Base-by-base conservation (phyloP, 2,329 filamentous ascomycete species). In the Xylaria sp. region DNA sequence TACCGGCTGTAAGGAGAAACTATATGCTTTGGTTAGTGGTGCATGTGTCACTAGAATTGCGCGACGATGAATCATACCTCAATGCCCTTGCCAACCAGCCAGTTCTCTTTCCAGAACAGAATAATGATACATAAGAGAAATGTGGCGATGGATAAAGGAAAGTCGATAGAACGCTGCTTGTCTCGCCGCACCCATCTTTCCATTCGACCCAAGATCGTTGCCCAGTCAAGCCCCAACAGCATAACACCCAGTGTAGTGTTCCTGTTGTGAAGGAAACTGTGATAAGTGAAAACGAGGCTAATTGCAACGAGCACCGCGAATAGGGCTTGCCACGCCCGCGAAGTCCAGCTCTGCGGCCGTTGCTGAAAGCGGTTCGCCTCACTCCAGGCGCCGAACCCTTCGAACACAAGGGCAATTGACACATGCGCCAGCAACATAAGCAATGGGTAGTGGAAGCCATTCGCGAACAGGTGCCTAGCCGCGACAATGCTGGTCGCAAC, bases 391-490 rank as follows among this genome's bases (percentile, higher is more conserved):
- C 58, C 49, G 2, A 66, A 28, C 18, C 28, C 41, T 51, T 68
- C 62, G 12, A 73, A 13, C 7, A 63, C 28, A 10, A 73, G 62
- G 20, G 67, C 69, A 48, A 70, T 59, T 6, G 69, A 61, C 9
- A 69, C 60, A 43, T 73, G 69, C 20, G 62, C 67, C 23, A 73
- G 51, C 41, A 73, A 46, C 69, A 71, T 70, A 49, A 73, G 61
- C 67, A 71, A 60, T 25, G 71, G 71, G 43, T 73, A 73, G 63
- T 73, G 71, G 52, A 71, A 73, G 48, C 69, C 64, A 55, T 66
- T 55, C 0, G 62, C 64, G 57, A 73, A 73, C 36, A 73, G 71
- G 48, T 73, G 71, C 6, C 71, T 67, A 31, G 71, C 71, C 6
- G 69, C 64, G 28, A 73, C 64, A 55, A 73, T 70, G 48, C 60